Conservation (phyloP, 2,329 filamentous ascomycete species). For the Harringtonia aguacate region DNA sequence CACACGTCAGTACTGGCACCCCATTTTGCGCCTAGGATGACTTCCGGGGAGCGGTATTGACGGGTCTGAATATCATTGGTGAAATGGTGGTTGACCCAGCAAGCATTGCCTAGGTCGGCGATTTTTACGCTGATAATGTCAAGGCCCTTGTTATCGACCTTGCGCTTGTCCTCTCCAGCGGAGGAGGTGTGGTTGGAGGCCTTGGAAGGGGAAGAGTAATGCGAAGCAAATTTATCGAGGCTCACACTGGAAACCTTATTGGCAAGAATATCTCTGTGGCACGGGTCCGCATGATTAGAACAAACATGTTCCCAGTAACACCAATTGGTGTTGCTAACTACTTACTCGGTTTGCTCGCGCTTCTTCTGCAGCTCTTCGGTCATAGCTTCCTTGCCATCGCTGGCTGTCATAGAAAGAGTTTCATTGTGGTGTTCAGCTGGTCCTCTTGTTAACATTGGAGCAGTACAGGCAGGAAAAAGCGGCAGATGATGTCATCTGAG, state of each 20-base stretch:
- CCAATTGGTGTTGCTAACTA: not conserved
- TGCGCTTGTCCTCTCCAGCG: conserved; percentile 51
- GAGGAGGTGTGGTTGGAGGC: conserved; percentile 23
- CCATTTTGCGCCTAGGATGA: conserved; percentile 95
- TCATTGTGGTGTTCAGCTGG: conserved; percentile 2
- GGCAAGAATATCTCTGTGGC: conserved; percentile 67
- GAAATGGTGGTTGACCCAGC: conserved; percentile 98
- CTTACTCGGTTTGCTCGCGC: conserved; percentile 89
- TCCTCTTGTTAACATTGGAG: not conserved
- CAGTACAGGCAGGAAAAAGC: no score
- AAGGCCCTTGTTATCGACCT: conserved; percentile 42
- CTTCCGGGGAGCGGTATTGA: conserved; percentile 94
- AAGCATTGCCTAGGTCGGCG: conserved; percentile 93
- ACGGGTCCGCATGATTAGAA: not conserved
- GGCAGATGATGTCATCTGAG: no score
- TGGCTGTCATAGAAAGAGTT: not conserved
- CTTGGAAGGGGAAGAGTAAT: not conserved
- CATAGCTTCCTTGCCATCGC: conserved; percentile 31
- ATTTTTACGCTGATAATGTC: conserved; percentile 98
- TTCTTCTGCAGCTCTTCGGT: conserved; percentile 59
- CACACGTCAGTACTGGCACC: conserved; percentile 98
- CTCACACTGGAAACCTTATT: conserved; percentile 93
- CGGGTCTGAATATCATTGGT: conserved; percentile 98
- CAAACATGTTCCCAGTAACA: not conserved
- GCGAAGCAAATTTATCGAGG: conserved; percentile 54